Conservation (phyloP, 495 filamentous ascomycete genomes). For the Lophiostoma macrostomum region DNA sequence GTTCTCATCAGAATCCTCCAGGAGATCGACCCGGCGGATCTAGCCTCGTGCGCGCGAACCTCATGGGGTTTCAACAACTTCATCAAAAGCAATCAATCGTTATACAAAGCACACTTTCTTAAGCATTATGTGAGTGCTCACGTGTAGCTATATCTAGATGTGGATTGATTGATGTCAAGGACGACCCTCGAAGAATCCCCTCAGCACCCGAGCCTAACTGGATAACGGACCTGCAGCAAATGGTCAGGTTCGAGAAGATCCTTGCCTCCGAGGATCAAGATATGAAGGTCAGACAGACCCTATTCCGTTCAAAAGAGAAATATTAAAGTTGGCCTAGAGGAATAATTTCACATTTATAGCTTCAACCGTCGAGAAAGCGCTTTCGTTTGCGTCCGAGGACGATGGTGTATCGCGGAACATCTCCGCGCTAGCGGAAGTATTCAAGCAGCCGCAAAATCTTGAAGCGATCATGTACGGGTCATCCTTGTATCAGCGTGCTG, state of each 20-base stretch:
- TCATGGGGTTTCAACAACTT: conserved; percentile 50
- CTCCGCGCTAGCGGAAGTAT: conserved; percentile 34
- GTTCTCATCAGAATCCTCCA: conserved; percentile 55
- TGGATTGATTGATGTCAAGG: conserved; percentile 34
- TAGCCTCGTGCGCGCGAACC: conserved; percentile 46
- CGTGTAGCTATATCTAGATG: neutral
- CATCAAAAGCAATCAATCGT: conserved; percentile 49
- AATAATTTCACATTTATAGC: conserved; percentile 28
- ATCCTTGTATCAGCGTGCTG: conserved; percentile 50
- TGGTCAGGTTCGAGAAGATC: conserved; percentile 49
- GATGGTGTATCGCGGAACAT: conserved; percentile 36
- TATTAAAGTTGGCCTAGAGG: conserved; percentile 15
- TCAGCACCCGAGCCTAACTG: conserved; percentile 44
- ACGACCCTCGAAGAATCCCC: conserved; percentile 38
- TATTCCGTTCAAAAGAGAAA: neutral
- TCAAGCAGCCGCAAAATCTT: conserved; percentile 30
- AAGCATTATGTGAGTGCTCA: conserved; percentile 39
- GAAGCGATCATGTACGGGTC: conserved; percentile 23
- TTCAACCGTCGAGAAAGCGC: conserved; percentile 23
- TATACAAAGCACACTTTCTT: conserved; percentile 56
- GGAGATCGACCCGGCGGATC: conserved; percentile 52
- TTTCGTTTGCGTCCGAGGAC: conserved; percentile 29
- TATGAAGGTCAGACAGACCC: conserved; percentile 34
- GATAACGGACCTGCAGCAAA: conserved; percentile 49
- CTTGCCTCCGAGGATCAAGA: conserved; percentile 39